Evolutionary conservation across 495 filamentous ascomycete species (phyloP), one percentile per base, ranked within the genome.

Genomic region (Tuber umbilicatum): DNA sequence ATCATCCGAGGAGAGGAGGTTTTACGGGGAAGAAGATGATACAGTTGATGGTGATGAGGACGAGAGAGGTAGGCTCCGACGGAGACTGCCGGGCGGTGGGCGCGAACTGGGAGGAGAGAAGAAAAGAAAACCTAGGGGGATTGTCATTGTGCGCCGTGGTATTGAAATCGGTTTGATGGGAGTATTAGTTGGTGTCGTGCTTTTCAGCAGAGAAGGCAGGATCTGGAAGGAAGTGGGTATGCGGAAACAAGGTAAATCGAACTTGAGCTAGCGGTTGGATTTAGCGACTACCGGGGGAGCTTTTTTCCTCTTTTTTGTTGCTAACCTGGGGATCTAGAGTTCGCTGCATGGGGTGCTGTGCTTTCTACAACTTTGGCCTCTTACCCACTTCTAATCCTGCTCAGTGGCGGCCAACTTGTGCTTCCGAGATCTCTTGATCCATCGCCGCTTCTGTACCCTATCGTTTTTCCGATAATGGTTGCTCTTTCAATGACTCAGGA

Each of bases 391-490:
- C 72, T 70, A 50, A 77, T 82, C 14, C 67, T 82, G n/a, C 64
- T 80, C 19, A 69, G 73, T 23, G 72, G 74, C 40, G 21, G 68
- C 39, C 70, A 64, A 43, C 45, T 83, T 19, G 75, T 77, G 43
- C 79, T 76, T 42, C 78, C 81, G n/a, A 73, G 70, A 31, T 82
- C 87, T 39, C 97, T 98, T 82, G 95, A 99, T 80, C 95, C 93
- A 2, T 95, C 95, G 23, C 93, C 95, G 9, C 84, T 98, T 14
- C 85, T 99, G 31, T 99, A 98, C 80, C 96, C 95, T 2, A 85
- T 90, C 1, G 77, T 91, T 0, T 86, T 97, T 12, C 93, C 95
- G 2, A 79, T 95, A 12, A 86, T 93, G 31, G 90, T 97, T 47
- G 90, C 95, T 5, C 83, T 95, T 7, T 91, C 93, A 23, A 86